Evolutionary conservation across 495 filamentous ascomycete genomes (phyloP).

Genomic region (Collariella sp.): DNA sequence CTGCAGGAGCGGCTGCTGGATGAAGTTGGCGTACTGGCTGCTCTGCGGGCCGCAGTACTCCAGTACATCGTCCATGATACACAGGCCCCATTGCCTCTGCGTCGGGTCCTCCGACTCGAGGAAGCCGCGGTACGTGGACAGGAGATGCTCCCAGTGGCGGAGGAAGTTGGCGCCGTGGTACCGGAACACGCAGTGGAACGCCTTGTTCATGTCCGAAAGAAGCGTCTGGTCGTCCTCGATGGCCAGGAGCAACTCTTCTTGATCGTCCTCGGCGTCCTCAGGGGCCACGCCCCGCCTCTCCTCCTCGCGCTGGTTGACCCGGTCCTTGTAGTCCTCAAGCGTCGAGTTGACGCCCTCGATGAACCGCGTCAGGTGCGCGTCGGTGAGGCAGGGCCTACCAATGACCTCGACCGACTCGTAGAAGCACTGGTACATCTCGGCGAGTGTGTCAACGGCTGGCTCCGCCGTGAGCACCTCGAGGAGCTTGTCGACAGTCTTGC

Average conservation of each 20-base stretch:
- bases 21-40: slow-evolving; percentile 72
- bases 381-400: slow-evolving; percentile 69
- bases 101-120: slow-evolving; percentile 78
- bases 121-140: slow-evolving; percentile 76
- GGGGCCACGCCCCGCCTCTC: slow-evolving; percentile 56
- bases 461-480: slow-evolving; percentile 92
- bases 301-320: slow-evolving; percentile 70
- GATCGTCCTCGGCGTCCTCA: slow-evolving; percentile 51
- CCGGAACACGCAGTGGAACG: slow-evolving; percentile 98
- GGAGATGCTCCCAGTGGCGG: slow-evolving; percentile 73
- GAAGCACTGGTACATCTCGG: slow-evolving; percentile 99
- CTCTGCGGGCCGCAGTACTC: slow-evolving; percentile 88
- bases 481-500: slow-evolving; percentile 75
- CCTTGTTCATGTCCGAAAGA: slow-evolving; percentile 99
- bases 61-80: slow-evolving; percentile 96
- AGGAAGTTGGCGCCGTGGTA: slow-evolving; percentile 81
- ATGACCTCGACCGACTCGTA: slow-evolving; percentile 97
- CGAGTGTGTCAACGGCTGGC: slow-evolving; percentile 89
- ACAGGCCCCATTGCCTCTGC: slow-evolving; percentile 95
- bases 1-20: slow-evolving; percentile 72
- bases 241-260: slow-evolving; percentile 72
- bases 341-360: slow-evolving; percentile 75
- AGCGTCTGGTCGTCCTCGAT: slow-evolving; percentile 97
- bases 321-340: slow-evolving; percentile 82
- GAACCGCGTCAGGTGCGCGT: slow-evolving; percentile 73